Base-by-base conservation (phyloP, 768 basidiomycete species). In the Rhizopogon salebrosus region DNA sequence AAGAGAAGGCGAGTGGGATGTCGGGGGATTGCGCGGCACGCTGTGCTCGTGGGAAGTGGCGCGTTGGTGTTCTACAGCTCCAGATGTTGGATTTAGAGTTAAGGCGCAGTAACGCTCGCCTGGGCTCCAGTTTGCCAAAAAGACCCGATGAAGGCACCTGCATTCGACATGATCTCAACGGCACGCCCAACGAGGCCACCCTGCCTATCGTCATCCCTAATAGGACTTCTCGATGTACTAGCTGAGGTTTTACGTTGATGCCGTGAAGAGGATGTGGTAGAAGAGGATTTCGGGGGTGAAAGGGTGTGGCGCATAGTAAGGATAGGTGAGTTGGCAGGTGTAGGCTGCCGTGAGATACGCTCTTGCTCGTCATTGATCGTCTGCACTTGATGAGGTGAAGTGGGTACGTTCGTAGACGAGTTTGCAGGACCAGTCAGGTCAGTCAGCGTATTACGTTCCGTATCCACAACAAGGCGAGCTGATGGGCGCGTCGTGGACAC, bases 161-260 rank as follows among this genome's bases (percentile, higher is more conserved):
- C 92, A 48, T 79, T 84, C 40, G 81, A 84, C 53, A 93, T 87
- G 37, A 94, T 88, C 49, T 87, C 89, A 18, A 85, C 88, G 22
- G 91, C 84, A 43, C 80, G 73, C 14, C 80, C 78, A 22, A 80
- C 79, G 20, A 85, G 69, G 4, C 72, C 76, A 20, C 54, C 54
- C 24, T 64, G 66, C 55, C 66, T 66, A 36, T 67, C 63, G 16
- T 65, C 60, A 62, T 65, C 41, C 59, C 66, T 61, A 4, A 48
- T 54, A 20, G 67, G 67, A 52, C 67, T 68, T 22, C 56, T 56
- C 27, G 63, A 63, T 22, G 50, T 45, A 20, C 59, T 55, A 3
- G 55, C 54, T 6, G 62, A 57, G n/a, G 48, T 8, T 40, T 37
- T 66, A 43, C 60, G 62, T 22, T 56, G 56, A 37, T 63, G 59